phyloP scores from a whole-genome alignment of 441 rosid genomes.

The Brassica balearica region DNA sequence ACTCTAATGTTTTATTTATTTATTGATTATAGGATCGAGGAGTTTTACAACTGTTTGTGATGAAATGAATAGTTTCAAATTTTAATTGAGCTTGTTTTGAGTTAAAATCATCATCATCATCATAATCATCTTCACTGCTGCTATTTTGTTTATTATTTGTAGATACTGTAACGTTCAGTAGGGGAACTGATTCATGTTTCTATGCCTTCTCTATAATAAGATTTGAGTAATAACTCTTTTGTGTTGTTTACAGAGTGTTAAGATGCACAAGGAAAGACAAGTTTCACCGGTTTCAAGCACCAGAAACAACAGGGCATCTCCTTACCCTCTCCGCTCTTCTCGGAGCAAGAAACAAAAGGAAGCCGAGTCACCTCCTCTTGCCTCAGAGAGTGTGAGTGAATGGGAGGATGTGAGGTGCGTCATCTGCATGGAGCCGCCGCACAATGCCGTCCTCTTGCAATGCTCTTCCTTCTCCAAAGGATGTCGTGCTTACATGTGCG shows the following conservation, averaged over 20 bases:
- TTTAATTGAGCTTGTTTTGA: conserved; percentile 13
- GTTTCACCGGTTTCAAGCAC: conserved; percentile 34
- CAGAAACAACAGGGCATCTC: conserved; percentile 47
- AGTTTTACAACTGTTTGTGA: conserved; percentile 30
- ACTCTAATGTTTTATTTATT: too few species aligned
- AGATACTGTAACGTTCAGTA: too few species aligned
- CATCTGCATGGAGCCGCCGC: too few species aligned
- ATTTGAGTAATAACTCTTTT: neutral
- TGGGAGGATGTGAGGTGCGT: too few species aligned
- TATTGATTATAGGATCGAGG: conserved; percentile 16
- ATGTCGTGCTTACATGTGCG: too few species aligned
- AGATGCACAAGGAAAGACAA: conserved; percentile 41
- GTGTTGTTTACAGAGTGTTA: conserved; percentile 2
- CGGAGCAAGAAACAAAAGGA: conserved; percentile 46
- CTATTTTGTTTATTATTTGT: too few species aligned
- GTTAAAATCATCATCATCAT: too few species aligned
- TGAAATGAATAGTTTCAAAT: conserved; percentile 33
- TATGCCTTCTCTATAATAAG: neutral
- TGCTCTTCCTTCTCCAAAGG: too few species aligned
- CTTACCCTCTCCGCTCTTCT: conserved; percentile 54
- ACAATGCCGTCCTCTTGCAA: too few species aligned
- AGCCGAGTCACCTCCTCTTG: conserved; percentile 27
- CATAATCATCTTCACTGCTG: too few species aligned
- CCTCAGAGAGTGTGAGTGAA: conserved; percentile 43
- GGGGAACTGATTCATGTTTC: neutral